Evolutionary conservation across 2,329 filamentous ascomycete species (phyloP).

Genomic region (Graphiopsis chlorocephala): DNA sequence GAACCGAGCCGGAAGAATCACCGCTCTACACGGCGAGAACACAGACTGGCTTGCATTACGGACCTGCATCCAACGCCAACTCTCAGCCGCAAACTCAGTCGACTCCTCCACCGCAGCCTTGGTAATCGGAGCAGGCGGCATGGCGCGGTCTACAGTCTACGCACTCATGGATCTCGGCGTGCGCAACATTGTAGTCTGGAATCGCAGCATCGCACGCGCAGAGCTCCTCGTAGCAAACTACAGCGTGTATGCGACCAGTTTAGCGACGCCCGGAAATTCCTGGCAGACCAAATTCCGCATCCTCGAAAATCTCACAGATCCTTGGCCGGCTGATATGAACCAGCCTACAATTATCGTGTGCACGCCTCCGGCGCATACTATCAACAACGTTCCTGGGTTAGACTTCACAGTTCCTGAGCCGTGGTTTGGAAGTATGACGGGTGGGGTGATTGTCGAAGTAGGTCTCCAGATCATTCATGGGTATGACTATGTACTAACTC

Average conservation of each 20-base stretch:
- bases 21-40: constrained; percentile 69
- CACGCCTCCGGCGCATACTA: background rate
- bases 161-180: background rate
- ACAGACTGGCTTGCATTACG: constrained; percentile 74
- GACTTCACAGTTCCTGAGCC: background rate
- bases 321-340: background rate
- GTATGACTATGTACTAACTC: background rate
- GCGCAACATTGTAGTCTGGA: background rate
- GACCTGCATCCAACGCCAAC: constrained; percentile 64
- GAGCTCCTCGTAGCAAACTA: background rate
- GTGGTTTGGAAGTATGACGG: background rate
- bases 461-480: background rate
- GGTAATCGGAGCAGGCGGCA: constrained; percentile 43
- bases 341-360: constrained; percentile 4
- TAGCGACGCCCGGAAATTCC: background rate
- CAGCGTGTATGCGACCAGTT: background rate
- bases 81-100: constrained; percentile 62
- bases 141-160: constrained; percentile 37
- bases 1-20: constrained; percentile 61
- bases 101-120: constrained; percentile 20
- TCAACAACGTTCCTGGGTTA: background rate
- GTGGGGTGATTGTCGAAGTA: constrained; percentile 3
- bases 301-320: background rate
- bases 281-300: background rate
- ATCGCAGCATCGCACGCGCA: background rate